phyloP scores from a whole-genome alignment of 768 basidiomycete genomes.

The Collybia sp. region DNA sequence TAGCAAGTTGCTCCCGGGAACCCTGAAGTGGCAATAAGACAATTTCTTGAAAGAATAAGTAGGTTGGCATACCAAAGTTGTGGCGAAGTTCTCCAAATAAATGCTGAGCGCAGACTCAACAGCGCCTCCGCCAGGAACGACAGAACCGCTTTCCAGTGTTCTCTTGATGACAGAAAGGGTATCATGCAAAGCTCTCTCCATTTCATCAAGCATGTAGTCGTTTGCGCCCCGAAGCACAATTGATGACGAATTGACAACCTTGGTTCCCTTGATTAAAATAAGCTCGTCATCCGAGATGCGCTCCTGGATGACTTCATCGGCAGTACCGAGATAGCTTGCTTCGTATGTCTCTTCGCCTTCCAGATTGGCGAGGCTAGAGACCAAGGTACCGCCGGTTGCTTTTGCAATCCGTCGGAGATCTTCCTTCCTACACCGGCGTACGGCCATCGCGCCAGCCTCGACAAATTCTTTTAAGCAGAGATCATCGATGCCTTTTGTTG shows the following conservation, averaged over 20 bases:
- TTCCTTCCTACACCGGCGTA: slow-evolving; percentile 95
- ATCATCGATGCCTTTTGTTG: slow-evolving; percentile 98
- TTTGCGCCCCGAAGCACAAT: slow-evolving; percentile 96
- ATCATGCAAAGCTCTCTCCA: slow-evolving; percentile 96
- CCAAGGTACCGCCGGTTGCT: slow-evolving; percentile 91
- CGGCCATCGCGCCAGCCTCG: slow-evolving; percentile 98
- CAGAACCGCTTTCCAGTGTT: slow-evolving; percentile 91
- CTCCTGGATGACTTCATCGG: slow-evolving; percentile 96
- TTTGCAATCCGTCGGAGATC: slow-evolving; percentile 95
- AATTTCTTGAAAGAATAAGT: slow-evolving; percentile 3
- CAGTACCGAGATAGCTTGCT: slow-evolving; percentile 80
- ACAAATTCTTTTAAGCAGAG: slow-evolving; percentile 98
- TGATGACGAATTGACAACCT: slow-evolving; percentile 89
- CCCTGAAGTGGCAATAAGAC: slow-evolving; percentile 49
- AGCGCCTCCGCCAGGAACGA: slow-evolving; percentile 96
- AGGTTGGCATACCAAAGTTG: slow-evolving; percentile 70
- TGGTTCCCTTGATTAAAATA: slow-evolving; percentile 96
- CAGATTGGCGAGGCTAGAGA: slow-evolving; percentile 90
- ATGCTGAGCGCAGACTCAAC: slow-evolving; percentile 96
- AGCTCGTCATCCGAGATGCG: slow-evolving; percentile 98
- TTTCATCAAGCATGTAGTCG: slow-evolving; percentile 99
- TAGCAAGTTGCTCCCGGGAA: slow-evolving; percentile 95
- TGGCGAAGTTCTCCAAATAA: slow-evolving; percentile 98
- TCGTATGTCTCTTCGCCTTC: slow-evolving; percentile 99
- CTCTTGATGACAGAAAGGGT: slow-evolving; percentile 94